Evolutionary conservation across 1,284 basidiomycete genomes (phyloP), one percentile per base, ranked within the genome.

Genomic region (Malassezia vespertilionis): DNA sequence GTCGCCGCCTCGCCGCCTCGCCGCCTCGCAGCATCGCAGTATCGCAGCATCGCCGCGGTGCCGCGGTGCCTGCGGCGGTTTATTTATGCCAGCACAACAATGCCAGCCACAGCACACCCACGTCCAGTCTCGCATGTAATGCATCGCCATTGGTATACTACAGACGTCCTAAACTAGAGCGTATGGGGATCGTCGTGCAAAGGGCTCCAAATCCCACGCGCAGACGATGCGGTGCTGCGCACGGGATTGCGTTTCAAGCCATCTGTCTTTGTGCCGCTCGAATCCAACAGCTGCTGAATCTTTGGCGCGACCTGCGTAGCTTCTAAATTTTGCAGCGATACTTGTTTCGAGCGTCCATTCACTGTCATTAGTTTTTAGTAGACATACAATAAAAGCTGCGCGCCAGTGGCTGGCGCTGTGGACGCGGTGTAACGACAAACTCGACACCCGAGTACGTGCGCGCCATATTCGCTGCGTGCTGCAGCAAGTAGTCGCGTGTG

Each of bases 141-240:
- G 26, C 26, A 8, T 7, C 26, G 12, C 26, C 12, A 8, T 28
- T 28, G 26, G 26, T 28, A 28, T 28, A 28, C 26, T 28, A 28
- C 26, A n/a, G n/a, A n/a, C n/a, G n/a, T n/a, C n/a, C n/a, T n/a
- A 28, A 28, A 28, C 33, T 44, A 51, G 17, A 45, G 26, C 23
- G 40, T 22, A 20, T 17, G 48, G 11, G 41, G 33, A 12, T 52
- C 48, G 21, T 48, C 53, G 39, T 58, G 56, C 31, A 58, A 12
- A 12, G 44, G 49, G 27, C 56, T 58, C 56, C 56, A 58, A 18
- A 58, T 49, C 8, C 56, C 56, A 20, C 56, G 44, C 10, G 56
- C 53, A 14, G 56, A 58, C 40, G 55, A 53, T 23, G 27, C 44
- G 23, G 44, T 12, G 44, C 48, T 49, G 23, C 39, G 32, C 24